Conservation (phyloP, 805 yeast species). For the Maudiozyma turicensis region DNA sequence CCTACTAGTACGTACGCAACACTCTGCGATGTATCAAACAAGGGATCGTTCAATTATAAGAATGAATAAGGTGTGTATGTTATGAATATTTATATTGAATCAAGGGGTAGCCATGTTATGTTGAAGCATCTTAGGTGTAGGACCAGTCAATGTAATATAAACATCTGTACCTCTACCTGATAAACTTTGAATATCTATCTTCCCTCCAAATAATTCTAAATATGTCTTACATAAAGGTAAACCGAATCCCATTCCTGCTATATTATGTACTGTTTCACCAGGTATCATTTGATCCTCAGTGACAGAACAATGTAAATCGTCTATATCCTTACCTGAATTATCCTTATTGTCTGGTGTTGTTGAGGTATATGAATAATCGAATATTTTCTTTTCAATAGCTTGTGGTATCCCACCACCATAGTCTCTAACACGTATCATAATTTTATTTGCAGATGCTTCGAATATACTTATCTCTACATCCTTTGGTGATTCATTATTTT, state of each 20-base stretch:
- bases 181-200: constrained; percentile 56
- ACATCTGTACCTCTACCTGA: constrained; percentile 77
- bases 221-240: constrained; percentile 74
- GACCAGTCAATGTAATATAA: constrained; percentile 42
- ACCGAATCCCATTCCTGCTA: constrained; percentile 97
- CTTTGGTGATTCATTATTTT: neutral
- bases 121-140: constrained; percentile 8
- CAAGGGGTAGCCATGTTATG: no score
- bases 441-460: constrained; percentile 29
- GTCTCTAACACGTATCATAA: constrained; percentile 74
- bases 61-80: no score
- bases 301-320: neutral
- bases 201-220: constrained; percentile 64
- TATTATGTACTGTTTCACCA: constrained; percentile 53
- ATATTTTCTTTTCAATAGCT: constrained; percentile 52
- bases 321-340: neutral
- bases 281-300: constrained; percentile 42
- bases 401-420: constrained; percentile 84
- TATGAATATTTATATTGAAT: no score
- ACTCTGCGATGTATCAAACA: no score
- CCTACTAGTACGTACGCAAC: no score
- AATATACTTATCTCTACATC: constrained; percentile 23
- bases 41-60: no score
- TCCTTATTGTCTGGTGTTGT: constrained; percentile 32
- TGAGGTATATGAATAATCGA: constrained; percentile 70